Evolutionary conservation across 2,329 filamentous ascomycete species (phyloP).

Genomic region (Alternaria dauci): DNA sequence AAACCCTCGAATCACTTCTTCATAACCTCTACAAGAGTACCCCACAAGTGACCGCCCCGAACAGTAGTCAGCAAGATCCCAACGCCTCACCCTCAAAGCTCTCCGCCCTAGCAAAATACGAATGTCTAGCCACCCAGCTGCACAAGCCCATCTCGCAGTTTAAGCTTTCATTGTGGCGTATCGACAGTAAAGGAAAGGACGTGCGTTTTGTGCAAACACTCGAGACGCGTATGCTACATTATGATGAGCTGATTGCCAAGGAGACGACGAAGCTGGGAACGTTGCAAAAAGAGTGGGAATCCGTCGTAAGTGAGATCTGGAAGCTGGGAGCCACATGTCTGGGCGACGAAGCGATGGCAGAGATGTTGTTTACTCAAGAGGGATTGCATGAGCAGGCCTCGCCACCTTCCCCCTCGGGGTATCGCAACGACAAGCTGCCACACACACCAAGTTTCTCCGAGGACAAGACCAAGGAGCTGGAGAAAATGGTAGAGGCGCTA

Average conservation of each 20-base stretch:
- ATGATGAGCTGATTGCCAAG: slow-evolving; percentile 27
- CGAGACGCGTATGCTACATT: slow-evolving; percentile 30
- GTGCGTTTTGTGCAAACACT: slow-evolving; percentile 24
- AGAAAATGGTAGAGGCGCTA: slow-evolving; percentile 24
- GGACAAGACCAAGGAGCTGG: slow-evolving; percentile 24
- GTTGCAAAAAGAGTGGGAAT: slow-evolving; percentile 40
- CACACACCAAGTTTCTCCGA: slow-evolving; percentile 19
- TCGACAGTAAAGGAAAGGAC: slow-evolving; percentile 19
- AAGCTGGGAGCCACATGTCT: slow-evolving; percentile 34
- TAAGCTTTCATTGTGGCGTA: slow-evolving; percentile 15
- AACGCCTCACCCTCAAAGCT: slow-evolving; percentile 21
- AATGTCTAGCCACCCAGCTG: slow-evolving; percentile 27
- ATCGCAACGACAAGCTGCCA: slow-evolving; percentile 12
- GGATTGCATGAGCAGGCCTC: not conserved
- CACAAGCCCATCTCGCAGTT: slow-evolving; percentile 32
- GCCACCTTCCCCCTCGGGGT: slow-evolving; percentile 1
- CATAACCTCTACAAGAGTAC: slow-evolving; percentile 21
- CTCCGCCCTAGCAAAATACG: slow-evolving; percentile 28
- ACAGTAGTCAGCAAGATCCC: not conserved
- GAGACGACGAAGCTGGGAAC: slow-evolving; percentile 29
- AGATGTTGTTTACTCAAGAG: slow-evolving; percentile 26
- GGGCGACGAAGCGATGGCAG: slow-evolving; percentile 32
- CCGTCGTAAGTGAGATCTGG: slow-evolving; percentile 41
- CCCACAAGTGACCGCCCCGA: slow-evolving; percentile 22
- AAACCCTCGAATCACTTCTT: slow-evolving; percentile 26